Percentiles rank a stretch among this genome's conserved stretches.
Conservation (phyloP, 2,329 filamentous ascomycete species). For the Colletotrichum liaoningense region DNA sequence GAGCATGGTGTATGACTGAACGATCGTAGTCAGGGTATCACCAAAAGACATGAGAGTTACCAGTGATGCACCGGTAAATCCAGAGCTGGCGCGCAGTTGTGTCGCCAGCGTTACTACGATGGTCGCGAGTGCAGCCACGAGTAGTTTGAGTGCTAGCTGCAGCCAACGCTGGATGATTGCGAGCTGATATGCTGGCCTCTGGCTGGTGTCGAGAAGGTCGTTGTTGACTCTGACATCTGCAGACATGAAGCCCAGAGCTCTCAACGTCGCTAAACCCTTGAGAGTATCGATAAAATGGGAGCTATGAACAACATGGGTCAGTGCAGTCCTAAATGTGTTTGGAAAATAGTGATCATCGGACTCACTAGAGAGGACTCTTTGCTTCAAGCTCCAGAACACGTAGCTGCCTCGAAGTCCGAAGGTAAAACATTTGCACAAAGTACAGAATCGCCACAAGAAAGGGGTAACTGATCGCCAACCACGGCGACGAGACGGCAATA, state of each 20-base stretch:
- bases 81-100: conserved; percentile 48
- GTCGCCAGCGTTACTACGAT: conserved; percentile 62
- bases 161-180: conserved; percentile 70
- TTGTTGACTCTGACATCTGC: conserved; percentile 56
- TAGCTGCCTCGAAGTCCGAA: conserved; percentile 70
- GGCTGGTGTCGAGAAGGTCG: conserved; percentile 62
- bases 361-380: conserved; percentile 68
- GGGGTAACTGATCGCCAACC: conserved; percentile 62
- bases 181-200: conserved; percentile 68
- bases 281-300: conserved; percentile 67
- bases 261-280: conserved; percentile 64
- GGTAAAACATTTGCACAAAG: conserved; percentile 66
- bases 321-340: not conserved
- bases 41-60: conserved; percentile 52
- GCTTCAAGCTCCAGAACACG: conserved; percentile 71
- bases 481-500: conserved; percentile 55
- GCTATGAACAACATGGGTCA: conserved; percentile 38
- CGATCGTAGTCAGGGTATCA: conserved; percentile 42
- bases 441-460: conserved; percentile 59
- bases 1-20: conserved; percentile 46
- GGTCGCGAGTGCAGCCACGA: conserved; percentile 60
- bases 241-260: conserved; percentile 67
- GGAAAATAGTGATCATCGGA: not conserved
- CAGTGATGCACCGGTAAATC: conserved; percentile 52
- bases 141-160: conserved; percentile 58